Conservation (phyloP, 2,329 filamentous ascomycete genomes). For the Paramyrothecium sp. region DNA sequence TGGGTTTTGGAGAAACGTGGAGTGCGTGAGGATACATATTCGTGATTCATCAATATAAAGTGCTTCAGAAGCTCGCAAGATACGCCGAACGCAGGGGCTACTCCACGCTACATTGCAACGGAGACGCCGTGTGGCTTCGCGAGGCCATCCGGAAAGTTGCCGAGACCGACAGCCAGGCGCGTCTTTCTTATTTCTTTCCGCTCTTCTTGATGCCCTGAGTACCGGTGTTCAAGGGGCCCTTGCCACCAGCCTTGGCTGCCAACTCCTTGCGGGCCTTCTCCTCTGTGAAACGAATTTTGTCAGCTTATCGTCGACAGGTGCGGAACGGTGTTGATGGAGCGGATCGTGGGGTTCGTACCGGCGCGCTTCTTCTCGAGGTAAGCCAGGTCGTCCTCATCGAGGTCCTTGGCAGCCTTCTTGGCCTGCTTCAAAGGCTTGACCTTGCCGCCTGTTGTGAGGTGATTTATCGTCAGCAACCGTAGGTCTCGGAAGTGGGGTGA, state of each 20-base stretch:
- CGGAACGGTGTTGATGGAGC: background rate
- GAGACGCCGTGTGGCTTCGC: no score
- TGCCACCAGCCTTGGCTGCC: slow-evolving; percentile 78
- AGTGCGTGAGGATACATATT: background rate
- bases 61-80: background rate
- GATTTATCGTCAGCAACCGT: slow-evolving; percentile 7
- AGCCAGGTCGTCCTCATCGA: slow-evolving; percentile 84
- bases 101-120: no score
- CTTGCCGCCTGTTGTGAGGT: slow-evolving; percentile 65
- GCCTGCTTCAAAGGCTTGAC: slow-evolving; percentile 82
- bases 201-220: slow-evolving; percentile 95
- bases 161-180: background rate
- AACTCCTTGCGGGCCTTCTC: slow-evolving; percentile 84
- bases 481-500: slow-evolving; percentile 13
- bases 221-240: slow-evolving; percentile 84
- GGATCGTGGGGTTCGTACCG: slow-evolving; percentile 54
- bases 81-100: background rate
- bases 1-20: no score
- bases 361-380: slow-evolving; percentile 81
- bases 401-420: slow-evolving; percentile 80
- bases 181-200: slow-evolving; percentile 76
- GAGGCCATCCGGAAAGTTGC: no score
- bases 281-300: slow-evolving; percentile 47
- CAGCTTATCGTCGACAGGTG: slow-evolving; percentile 5
- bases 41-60: background rate